These are phyloP conservation scores for Populus alba DNA, from an alignment of 345 rosid species.

Conservation along the genomic window DNA sequence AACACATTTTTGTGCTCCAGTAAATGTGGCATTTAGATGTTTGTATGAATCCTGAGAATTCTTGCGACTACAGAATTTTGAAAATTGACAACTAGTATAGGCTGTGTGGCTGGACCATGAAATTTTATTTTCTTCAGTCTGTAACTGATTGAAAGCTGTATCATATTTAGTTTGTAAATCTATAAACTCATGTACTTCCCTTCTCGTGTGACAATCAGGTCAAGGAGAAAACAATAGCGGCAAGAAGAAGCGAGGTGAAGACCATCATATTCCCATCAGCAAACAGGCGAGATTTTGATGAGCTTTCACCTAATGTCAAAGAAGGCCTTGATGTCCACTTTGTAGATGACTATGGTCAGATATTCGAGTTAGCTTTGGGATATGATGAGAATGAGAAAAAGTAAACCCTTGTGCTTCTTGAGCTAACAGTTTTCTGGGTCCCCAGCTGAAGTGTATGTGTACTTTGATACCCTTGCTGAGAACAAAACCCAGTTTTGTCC, in stretches of 20 bases:
- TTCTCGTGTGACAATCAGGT: conserved; percentile 46
- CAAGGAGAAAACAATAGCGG: conserved; percentile 93
- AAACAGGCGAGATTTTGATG: conserved; percentile 88
- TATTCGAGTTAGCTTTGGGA: conserved; percentile 60
- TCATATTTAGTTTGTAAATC: not conserved
- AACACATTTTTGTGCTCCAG: not conserved
- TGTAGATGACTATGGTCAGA: conserved; percentile 68
- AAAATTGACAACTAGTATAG: not conserved
- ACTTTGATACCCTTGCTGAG: not conserved
- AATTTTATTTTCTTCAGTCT: no score
- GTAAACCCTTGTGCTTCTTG: conserved; percentile 6
- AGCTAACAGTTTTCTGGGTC: conserved; percentile 1
- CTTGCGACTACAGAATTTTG: not conserved
- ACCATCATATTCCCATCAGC: conserved; percentile 87
- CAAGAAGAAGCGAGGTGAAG: conserved; percentile 84
- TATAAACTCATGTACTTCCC: not conserved
- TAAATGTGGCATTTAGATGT: not conserved
- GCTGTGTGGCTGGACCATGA: not conserved
- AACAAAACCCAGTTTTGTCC: conserved; percentile 14
- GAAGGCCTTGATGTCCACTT: conserved; percentile 95
- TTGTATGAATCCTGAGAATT: not conserved
- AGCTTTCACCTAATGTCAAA: conserved; percentile 77
- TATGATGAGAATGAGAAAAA: conserved; percentile 28
- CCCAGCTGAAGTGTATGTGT: not conserved
- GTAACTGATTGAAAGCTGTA: not conserved